A percentile compares a stretch with the other conserved stretches of the same genome.
Evolutionary conservation across 2,329 filamentous ascomycete species (phyloP).

Genomic region (Ophiocordyceps robertsii): DNA sequence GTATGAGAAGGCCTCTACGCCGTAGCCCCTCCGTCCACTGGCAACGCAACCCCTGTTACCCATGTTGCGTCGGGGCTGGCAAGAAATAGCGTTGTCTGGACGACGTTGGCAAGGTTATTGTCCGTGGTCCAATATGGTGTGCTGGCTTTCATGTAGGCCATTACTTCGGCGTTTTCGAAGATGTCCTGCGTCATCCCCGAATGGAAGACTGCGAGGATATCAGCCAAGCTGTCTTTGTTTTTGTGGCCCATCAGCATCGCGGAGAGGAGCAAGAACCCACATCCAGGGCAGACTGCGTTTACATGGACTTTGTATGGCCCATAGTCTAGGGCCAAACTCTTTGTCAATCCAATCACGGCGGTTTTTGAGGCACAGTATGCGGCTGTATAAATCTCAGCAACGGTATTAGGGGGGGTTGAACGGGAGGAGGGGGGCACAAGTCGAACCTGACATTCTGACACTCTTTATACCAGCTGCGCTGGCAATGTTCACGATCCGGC

Average conservation of each 20-base stretch:
- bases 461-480: not conserved
- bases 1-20: too few species aligned
- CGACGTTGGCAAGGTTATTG: not conserved
- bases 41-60: not conserved
- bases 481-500: not conserved
- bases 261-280: not conserved
- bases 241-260: too few species aligned
- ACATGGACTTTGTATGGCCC: not conserved
- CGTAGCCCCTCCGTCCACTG: not conserved
- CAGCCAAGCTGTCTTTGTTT: too few species aligned
- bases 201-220: not conserved
- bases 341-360: not conserved
- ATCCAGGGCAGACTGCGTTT: not conserved
- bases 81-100: not conserved
- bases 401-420: not conserved
- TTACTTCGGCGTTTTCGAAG: not conserved
- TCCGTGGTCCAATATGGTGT: not conserved
- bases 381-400: not conserved
- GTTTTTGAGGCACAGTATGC: not conserved
- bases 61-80: not conserved
- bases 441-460: not conserved
- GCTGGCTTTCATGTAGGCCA: not conserved
- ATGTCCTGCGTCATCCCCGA: not conserved
- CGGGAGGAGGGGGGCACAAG: not conserved
- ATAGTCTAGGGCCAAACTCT: not conserved